phyloP scores from a whole-genome alignment of 1,139 yeast species.

The Scheffersomyces parashehatae region DNA sequence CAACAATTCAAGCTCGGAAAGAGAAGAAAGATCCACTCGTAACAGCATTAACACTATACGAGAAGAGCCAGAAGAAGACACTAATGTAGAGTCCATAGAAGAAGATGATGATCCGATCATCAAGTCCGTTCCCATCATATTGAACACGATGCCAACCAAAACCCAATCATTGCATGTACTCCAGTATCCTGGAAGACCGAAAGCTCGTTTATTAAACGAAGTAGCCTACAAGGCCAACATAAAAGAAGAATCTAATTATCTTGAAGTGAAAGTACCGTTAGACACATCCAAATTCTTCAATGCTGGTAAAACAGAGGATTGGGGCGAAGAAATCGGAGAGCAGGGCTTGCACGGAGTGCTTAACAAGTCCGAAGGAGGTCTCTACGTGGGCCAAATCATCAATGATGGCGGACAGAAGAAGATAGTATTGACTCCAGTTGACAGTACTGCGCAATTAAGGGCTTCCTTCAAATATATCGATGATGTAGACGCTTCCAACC shows the following conservation, averaged over 20 bases:
- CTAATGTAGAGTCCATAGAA: conserved; percentile 3
- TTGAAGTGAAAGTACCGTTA: conserved; percentile 74
- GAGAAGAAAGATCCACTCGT: conserved; percentile 2
- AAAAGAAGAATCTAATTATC: conserved; percentile 54
- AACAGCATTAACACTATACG: neutral
- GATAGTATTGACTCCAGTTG: conserved; percentile 66
- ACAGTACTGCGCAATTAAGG: conserved; percentile 72
- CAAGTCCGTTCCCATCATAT: conserved; percentile 67
- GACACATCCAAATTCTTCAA: conserved; percentile 68
- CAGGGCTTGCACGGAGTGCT: conserved; percentile 75
- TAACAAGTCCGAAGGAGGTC: conserved; percentile 53
- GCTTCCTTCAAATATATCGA: conserved; percentile 82
- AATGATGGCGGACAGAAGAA: conserved; percentile 28
- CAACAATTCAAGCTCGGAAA: conserved; percentile 1
- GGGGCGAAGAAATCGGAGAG: conserved; percentile 56
- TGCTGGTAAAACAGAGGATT: conserved; percentile 57
- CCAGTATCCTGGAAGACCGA: conserved; percentile 77
- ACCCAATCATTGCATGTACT: conserved; percentile 36
- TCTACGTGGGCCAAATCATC: conserved; percentile 37
- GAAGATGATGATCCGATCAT: conserved; percentile 74
- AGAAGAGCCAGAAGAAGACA: conserved; percentile 1
- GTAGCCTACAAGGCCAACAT: conserved; percentile 53
- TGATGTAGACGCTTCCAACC: conserved; percentile 35
- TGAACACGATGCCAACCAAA: conserved; percentile 23
- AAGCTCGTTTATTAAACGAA: conserved; percentile 44